Evolutionary conservation across 805 yeast species (phyloP).

Genomic region (Candida saitoana): DNA sequence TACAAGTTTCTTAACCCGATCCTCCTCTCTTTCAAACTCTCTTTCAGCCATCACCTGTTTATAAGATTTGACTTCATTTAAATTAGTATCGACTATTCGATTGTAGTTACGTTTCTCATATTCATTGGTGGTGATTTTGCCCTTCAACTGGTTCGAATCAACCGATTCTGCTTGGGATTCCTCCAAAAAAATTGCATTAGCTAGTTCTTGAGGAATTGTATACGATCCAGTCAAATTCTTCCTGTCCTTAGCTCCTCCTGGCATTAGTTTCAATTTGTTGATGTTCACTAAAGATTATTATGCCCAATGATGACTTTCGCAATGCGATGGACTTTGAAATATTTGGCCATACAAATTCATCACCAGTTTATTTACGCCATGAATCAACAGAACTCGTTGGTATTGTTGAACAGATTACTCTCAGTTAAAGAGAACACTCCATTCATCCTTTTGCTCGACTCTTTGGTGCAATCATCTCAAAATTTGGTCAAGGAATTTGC

Average conservation of each 20-base stretch:
- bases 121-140: constrained; percentile 17
- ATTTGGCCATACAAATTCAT: too few relatives aligned
- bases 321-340: background rate
- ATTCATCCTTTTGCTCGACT: constrained; percentile 64
- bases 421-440: constrained; percentile 72
- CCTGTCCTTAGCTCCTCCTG: constrained; percentile 6
- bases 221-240: constrained; percentile 26
- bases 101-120: constrained; percentile 28
- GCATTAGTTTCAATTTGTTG: background rate
- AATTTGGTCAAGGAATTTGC: constrained; percentile 56
- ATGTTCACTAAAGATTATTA: background rate
- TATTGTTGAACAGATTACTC: constrained; percentile 63
- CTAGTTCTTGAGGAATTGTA: constrained; percentile 28
- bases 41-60: constrained; percentile 40
- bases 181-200: constrained; percentile 22
- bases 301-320: background rate
- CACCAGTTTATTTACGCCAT: too few relatives aligned
- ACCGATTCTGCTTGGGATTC: constrained; percentile 15
- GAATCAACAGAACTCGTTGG: constrained; percentile 36
- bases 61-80: constrained; percentile 30
- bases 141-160: constrained; percentile 13
- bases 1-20: constrained; percentile 20
- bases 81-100: constrained; percentile 21
- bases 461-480: constrained; percentile 63
- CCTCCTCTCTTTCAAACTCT: constrained; percentile 36